Conservation (phyloP, 352 stramenopile genomes). For the Globisporangium canariense region DNA sequence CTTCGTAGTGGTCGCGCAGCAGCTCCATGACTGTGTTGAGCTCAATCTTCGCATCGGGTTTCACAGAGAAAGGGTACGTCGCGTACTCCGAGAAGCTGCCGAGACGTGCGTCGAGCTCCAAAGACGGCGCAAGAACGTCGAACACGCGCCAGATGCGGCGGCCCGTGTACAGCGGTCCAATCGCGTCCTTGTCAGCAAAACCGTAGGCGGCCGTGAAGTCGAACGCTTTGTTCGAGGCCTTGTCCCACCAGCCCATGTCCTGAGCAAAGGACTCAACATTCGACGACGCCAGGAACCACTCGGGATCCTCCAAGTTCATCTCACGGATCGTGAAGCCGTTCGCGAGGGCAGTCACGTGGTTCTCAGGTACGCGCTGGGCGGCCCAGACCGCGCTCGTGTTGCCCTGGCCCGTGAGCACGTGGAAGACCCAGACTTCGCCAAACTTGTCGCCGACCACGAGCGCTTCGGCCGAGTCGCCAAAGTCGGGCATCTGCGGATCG, state of each 20-base stretch:
- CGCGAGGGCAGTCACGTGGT: constrained; percentile 78
- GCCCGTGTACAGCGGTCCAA: constrained; percentile 40
- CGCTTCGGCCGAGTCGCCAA: constrained; percentile 53
- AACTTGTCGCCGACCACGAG: constrained; percentile 78
- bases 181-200: constrained; percentile 29
- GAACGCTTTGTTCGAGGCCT: constrained; percentile 25
- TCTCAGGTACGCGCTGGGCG: constrained; percentile 81
- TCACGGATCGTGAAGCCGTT: constrained; percentile 90
- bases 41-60: constrained; percentile 45
- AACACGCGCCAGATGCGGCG: constrained; percentile 81
- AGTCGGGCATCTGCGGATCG: constrained; percentile 30
- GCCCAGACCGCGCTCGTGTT: constrained; percentile 85
- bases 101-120: constrained; percentile 41
- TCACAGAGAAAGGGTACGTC: constrained; percentile 73
- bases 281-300: constrained; percentile 74
- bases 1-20: constrained; percentile 89
- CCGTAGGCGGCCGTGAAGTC: constrained; percentile 46
- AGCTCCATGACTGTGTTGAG: constrained; percentile 78
- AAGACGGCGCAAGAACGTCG: constrained; percentile 54
- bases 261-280: constrained; percentile 73
- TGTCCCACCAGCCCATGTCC: constrained; percentile 66
- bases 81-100: constrained; percentile 33
- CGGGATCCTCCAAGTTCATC: constrained; percentile 56
- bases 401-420: constrained; percentile 82
- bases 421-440: constrained; percentile 88